Base-by-base conservation (phyloP, 2,329 filamentous ascomycete species). In the Ascochyta lentis region DNA sequence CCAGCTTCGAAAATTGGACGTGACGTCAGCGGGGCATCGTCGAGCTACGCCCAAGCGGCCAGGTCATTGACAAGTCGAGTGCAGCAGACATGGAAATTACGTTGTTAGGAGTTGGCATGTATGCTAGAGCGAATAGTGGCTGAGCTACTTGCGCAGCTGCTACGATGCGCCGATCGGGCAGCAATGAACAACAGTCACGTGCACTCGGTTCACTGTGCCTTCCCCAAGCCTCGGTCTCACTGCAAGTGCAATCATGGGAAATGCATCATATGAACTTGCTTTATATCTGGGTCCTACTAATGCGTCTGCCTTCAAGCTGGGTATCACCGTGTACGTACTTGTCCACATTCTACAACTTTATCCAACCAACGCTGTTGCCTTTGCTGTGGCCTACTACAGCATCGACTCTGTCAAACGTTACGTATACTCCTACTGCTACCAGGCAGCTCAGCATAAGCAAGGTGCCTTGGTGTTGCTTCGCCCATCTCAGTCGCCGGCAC, bases 11-110 rank as follows among this genome's bases (percentile, higher is more conserved):
- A 29, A 13, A 9, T 29, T 9, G 42, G 54, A n/a, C 13, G 60
- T 67, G 65, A 67, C 65, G 65, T 67, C 61, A 66, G 63, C 56
- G 61, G 63, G 62, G 62, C 48, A 39, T 23, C 26, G 41, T 41
- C 33, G 26, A 31, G 39, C 24, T 37, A 31, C 23, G 33, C 33
- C 33, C 9, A 16, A 9, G 33, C 33, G 24, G 38, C 37, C 44
- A 48, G 16, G 12, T 45, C 4, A 35, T 13, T 16, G 12, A 13
- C 42, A 35, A 12, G 24, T 12, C 33, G 34, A 33, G 35, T 26
- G 52, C 48, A 45, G 31, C 45, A 34, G 23, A 43, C 40, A 44
- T 16, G 22, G 19, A 34, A n/a, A 16, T 9, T 33, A 9, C n/a
- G n/a, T 15, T 40, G 38, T 29, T 19, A 26, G 13, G 24, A 23